Conservation (phyloP, 2,329 filamentous ascomycete species). For the Diaporthe amygdali region DNA sequence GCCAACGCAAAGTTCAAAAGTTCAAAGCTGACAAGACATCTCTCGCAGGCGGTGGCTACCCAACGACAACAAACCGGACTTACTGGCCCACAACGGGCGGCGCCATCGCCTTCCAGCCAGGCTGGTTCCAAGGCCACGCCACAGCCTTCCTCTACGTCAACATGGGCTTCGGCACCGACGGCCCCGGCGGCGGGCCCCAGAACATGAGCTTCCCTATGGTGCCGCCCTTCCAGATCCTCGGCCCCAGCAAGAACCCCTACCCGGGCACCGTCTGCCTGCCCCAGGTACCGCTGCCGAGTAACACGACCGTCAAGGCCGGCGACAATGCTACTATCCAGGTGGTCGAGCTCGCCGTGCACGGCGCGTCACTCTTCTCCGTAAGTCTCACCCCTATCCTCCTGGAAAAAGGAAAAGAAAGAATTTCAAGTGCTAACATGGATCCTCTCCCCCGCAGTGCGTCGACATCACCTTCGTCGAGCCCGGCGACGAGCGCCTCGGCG, state of each 20-base stretch:
- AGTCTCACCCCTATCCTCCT: slow-evolving; percentile 36
- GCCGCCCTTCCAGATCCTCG: slow-evolving; percentile 79
- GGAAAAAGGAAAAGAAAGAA: not conserved
- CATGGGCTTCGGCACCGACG: slow-evolving; percentile 78
- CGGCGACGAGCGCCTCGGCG: slow-evolving; percentile 66
- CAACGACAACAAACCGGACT: slow-evolving; percentile 79
- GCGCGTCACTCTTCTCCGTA: slow-evolving; percentile 82
- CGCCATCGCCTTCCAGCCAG: slow-evolving; percentile 88
- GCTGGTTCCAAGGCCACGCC: slow-evolving; percentile 91
- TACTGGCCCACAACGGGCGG: slow-evolving; percentile 90
- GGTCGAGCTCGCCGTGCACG: slow-evolving; percentile 82
- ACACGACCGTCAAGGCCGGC: slow-evolving; percentile 74
- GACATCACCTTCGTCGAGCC: slow-evolving; percentile 91
- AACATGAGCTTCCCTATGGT: slow-evolving; percentile 92
- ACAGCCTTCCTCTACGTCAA: slow-evolving; percentile 89
- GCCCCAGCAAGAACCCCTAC: slow-evolving; percentile 83
- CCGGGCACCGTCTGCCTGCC: slow-evolving; percentile 88
- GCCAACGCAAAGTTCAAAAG: not conserved
- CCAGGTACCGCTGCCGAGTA: slow-evolving; percentile 81
- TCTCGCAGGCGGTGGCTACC: slow-evolving; percentile 79
- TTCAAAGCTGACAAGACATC: not conserved
- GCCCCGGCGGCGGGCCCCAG: slow-evolving; percentile 66
- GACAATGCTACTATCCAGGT: slow-evolving; percentile 91
- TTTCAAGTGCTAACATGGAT: not conserved
- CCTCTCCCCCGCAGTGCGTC: slow-evolving; percentile 69